phyloP scores from a whole-genome alignment of 352 stramenopile genomes.

The Peronospora farinosa region DNA sequence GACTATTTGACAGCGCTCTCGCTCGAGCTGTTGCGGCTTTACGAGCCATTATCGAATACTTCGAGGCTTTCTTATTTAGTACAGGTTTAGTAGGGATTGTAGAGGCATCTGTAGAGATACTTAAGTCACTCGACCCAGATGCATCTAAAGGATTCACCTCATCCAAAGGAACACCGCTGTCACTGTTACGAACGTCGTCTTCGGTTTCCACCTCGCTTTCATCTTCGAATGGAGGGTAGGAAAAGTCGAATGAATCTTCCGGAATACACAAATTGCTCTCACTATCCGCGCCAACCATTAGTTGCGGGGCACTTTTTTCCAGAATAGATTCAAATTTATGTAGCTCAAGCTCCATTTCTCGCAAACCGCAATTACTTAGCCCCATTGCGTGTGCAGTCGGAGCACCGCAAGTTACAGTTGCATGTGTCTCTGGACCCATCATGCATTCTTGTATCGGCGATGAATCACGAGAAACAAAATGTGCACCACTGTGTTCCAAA shows the following conservation, averaged over 20 bases:
- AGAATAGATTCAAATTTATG: conserved; percentile 54
- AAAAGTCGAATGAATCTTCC: conserved; percentile 48
- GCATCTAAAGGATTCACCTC: conserved; percentile 7
- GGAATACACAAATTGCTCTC: conserved; percentile 34
- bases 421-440: conserved; percentile 51
- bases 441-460: conserved; percentile 35
- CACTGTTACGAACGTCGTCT: conserved; percentile 27
- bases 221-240: conserved; percentile 48
- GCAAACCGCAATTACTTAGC: conserved; percentile 61
- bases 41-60: conserved; percentile 56
- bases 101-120: conserved; percentile 14
- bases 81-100: conserved; percentile 11
- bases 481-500: conserved; percentile 24
- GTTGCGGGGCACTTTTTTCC: conserved; percentile 50
- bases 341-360: conserved; percentile 81
- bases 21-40: conserved; percentile 54
- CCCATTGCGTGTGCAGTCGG: conserved; percentile 79
- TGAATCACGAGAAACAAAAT: conserved; percentile 10
- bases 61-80: conserved; percentile 31
- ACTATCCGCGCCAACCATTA: conserved; percentile 25
- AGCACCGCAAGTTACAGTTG: conserved; percentile 72
- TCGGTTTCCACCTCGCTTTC: conserved; percentile 36
- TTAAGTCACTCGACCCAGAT: conserved; percentile 7
- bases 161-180: conserved; percentile 9
- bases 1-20: conserved; percentile 39